These are phyloP conservation scores for Eutrema japonicum DNA, from an alignment of 345 rosid species.

Conservation along the genomic window DNA sequence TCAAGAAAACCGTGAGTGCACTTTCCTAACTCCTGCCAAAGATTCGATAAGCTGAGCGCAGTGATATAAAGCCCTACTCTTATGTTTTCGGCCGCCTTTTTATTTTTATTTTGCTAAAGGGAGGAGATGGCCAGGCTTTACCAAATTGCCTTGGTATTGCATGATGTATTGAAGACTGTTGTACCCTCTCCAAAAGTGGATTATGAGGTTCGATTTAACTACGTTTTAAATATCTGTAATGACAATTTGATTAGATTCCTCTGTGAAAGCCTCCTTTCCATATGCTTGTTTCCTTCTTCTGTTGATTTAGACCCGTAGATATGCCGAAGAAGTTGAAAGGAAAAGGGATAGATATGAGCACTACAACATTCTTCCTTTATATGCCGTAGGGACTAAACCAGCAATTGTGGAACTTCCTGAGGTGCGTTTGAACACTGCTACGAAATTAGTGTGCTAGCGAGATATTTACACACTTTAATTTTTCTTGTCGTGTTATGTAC, in stretches of 20 bases:
- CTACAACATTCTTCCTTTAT: slow-evolving; percentile 85
- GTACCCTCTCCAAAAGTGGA: slow-evolving; percentile 64
- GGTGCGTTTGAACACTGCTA: slow-evolving; percentile 52
- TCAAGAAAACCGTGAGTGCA: slow-evolving; percentile 76
- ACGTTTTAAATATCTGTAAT: not conserved
- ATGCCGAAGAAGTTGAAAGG: slow-evolving; percentile 68
- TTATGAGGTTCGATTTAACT: slow-evolving; percentile 55
- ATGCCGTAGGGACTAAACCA: slow-evolving; percentile 71
- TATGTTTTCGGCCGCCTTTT: slow-evolving; percentile 18
- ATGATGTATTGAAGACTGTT: slow-evolving; percentile 72
- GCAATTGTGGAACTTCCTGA: slow-evolving; percentile 84
- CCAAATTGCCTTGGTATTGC: slow-evolving; percentile 79
- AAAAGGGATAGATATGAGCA: slow-evolving; percentile 57
- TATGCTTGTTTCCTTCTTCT: slow-evolving; percentile 13
- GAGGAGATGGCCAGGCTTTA: slow-evolving; percentile 88
- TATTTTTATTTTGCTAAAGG: slow-evolving; percentile 52
- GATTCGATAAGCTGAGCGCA: slow-evolving; percentile 17
- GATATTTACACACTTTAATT: slow-evolving; percentile 15
- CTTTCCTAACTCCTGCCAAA: slow-evolving; percentile 16
- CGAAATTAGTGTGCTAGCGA: slow-evolving; percentile 9
- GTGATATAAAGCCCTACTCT: slow-evolving; percentile 9
- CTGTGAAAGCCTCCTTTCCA: not conserved
- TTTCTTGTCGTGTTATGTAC: slow-evolving; percentile 11
- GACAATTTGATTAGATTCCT: slow-evolving; percentile 11
- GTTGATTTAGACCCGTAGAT: slow-evolving; percentile 55